Base-by-base conservation (phyloP, 73 alveolate species). In the Paramecium biaurelia region DNA sequence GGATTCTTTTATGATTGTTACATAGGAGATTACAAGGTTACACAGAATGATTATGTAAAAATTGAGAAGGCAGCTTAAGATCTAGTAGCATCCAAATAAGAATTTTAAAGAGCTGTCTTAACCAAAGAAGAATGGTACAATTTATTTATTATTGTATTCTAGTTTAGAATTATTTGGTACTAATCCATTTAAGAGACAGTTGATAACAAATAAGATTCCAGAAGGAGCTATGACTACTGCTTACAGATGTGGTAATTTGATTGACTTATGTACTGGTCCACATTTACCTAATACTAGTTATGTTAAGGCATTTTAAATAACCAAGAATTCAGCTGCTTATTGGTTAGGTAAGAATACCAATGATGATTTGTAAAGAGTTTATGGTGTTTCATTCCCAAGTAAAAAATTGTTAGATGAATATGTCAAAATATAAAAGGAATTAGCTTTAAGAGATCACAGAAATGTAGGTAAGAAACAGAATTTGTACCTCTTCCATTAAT, bases 261-360 rank as follows among this genome's bases (percentile, higher is more conserved):
- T 99, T 85, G 99, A 99, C 94, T 94, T 99, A 57, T 99, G 99
- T 92, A 97, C 99, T 15, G 99, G 99, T 18, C 99, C 99, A 12
- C 99, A 99, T 89, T 57, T 99, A 20, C 99, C 99, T 42, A 90
- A 95, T 95, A 98, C 99, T 57, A 96, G 97, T 85, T 93, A 94
- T 92, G 99, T 98, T 70, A 99, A 98, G 97, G 99, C 99, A 42
- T 98, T 98, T 93, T 92, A 95, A 93, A 97, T 98, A 24, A 96
- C 99, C 84, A 99, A 99, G 96, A 98, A 99, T 95, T 97, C 99
- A 14, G 97, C 99, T 7, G 99, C 99, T 0, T 98, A 99, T 93
- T 99, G 99, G 99, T 94, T 93, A 87, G 99, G 99, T 32, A 96
- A 99, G 93, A 98, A 97, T 11, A 95, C 97, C 42, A 96, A 98